Base-by-base conservation (phyloP, 176 grass and related monocot species). In the Coix lacrymajobi region DNA sequence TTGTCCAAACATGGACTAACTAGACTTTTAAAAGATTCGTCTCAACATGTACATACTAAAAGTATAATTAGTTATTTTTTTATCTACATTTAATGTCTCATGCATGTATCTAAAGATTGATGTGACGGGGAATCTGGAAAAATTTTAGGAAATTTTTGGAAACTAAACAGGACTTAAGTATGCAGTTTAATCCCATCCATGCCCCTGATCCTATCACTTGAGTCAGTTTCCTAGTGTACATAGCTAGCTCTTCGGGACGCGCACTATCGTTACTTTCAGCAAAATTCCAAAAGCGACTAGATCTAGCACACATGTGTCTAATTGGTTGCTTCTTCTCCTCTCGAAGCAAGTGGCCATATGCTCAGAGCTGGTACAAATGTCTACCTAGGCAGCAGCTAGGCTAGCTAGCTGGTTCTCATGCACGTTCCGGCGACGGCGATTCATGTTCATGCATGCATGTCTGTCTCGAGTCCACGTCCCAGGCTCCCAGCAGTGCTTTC, bases 341-440 rank as follows among this genome's bases (percentile, higher is more conserved):
- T 0, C 8, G 25, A 56, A 12, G 14, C 60, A 64, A 84, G 41
- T 58, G 28, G 30, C 24, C 62, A 85, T 68, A 54, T 15, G 6
- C 46, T 20, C 51, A 61, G 67, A 29, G 71, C 71, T 37, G 54
- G 83, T 81, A 89, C 87, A 76, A 11, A 36, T 85, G 78, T 89
- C 88, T 64, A 40, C 43, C 57, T 72, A 80, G 32, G 45, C 20
- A 39, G 20, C 7, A 17, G 29, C 30, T 51, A 52, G 41, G 24
- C 24, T 46, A 8, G 7, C 7, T 37, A 68, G 41, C 62, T 67
- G 32, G 7, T n/a, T 56, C 44, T 46, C 46, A n/a, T 52, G 20
- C 62, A 75, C 60, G 69, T 58, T 67, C 25, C 34, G 3, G 41
- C 19, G 22, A n/a, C 22, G 22, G n/a, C 54, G 54, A 58, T 17